These are phyloP conservation scores for Quillaja saponaria DNA, from an alignment of 306 rosid species.

Conservation along the genomic window DNA sequence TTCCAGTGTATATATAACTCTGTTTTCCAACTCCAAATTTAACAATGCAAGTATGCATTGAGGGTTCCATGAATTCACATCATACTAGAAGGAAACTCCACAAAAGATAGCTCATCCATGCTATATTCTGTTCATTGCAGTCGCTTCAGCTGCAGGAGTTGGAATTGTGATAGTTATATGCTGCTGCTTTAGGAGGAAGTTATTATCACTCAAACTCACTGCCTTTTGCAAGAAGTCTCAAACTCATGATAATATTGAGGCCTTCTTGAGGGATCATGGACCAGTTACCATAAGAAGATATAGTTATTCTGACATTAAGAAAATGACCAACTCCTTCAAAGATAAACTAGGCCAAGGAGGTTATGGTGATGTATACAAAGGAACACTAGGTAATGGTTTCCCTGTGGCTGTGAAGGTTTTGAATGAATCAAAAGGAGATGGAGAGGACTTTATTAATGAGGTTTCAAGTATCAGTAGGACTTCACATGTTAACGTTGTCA, in stretches of 20 bases:
- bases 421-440: conserved; percentile 20
- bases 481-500: conserved; percentile 34
- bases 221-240: conserved; percentile 1
- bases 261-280: conserved; percentile 23
- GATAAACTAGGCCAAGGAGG: conserved; percentile 40
- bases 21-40: too few species aligned
- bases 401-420: conserved; percentile 35
- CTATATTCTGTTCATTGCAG: not conserved
- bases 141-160: conserved; percentile 14
- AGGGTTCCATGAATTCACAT: too few species aligned
- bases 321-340: conserved; percentile 18
- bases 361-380: conserved; percentile 38
- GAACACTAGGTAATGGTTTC: conserved; percentile 20
- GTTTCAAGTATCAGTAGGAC: conserved; percentile 10
- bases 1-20: too few species aligned
- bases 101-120: too few species aligned
- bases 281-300: conserved; percentile 32
- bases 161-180: not conserved
- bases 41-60: too few species aligned
- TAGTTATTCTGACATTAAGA: conserved; percentile 20
- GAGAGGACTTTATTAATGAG: conserved; percentile 31
- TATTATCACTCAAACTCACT: not conserved
- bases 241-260: conserved; percentile 23
- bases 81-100: too few species aligned
- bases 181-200: conserved; percentile 9